Evolutionary conservation across 768 basidiomycete genomes (phyloP), one percentile per base, ranked within the genome.

Genomic region (Lactifluus subvellereus): DNA sequence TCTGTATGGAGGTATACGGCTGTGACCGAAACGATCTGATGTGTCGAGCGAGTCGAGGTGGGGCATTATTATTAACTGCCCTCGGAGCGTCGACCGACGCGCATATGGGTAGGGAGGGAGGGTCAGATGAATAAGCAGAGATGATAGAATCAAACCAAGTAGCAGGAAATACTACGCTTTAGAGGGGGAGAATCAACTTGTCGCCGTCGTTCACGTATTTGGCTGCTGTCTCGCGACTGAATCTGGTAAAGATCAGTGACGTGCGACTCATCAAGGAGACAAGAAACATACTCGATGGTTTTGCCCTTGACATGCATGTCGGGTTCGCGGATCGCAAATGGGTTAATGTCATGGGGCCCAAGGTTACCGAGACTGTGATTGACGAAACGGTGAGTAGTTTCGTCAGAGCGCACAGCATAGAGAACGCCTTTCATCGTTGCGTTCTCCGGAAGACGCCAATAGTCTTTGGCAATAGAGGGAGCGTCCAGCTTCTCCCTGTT

Each of bases 321-420:
- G 14, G 95, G 93, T 71, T 98, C 95, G 27, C 86, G 83, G 32
- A 97, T 75, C 16, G 93, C 90, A 68, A 94, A 94, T 0, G 92
- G 93, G 70, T 95, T 97, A 68, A 92, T 84, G 73, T 98, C 96
- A 38, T 80, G 72, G 35, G 80, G 78, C 66, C 91, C 77, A 54
- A 99, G 79, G 75, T 94, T 94, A 4, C 94, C 96, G 40, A 98
- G 78, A 61, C 89, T 91, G 77, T 98, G 96, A 74, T 98, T 98
- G 66, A 96, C 93, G 70, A 98, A 98, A 54, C 93, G 81, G 70
- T 98, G 95, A 1, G 90, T 94, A 0, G 89, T 83, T 72, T 98
- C 95, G 74, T 98, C 95, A 16, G 91, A 92, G 69, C 95, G 83
- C 38, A 98, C 91, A 38, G 93, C 94, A 70, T 91, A 91, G 54